Conservation (phyloP, 345 rosid genomes). For the Rhodomyrtus tomentosa region DNA sequence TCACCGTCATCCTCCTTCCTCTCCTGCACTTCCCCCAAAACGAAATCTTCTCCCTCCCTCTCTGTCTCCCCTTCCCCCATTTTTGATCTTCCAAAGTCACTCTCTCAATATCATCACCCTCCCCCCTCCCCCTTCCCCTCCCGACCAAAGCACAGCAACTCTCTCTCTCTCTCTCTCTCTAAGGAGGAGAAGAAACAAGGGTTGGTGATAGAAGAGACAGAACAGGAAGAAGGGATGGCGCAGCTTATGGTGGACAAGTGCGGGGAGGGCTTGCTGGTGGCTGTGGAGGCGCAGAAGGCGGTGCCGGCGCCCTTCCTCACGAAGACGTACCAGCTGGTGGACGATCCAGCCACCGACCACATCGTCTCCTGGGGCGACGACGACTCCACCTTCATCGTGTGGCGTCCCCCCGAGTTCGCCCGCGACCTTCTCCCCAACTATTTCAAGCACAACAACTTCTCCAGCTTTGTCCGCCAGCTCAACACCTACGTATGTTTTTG, state of each 20-base stretch:
- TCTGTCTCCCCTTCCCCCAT: background rate
- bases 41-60: background rate
- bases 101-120: background rate
- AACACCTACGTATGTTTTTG: conserved; percentile 67
- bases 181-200: background rate
- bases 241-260: conserved; percentile 34
- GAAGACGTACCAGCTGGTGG: conserved; percentile 90
- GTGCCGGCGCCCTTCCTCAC: conserved; percentile 96
- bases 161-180: background rate
- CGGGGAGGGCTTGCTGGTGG: conserved; percentile 66
- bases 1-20: background rate
- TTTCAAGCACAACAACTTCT: conserved; percentile 98
- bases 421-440: conserved; percentile 96
- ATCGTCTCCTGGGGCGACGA: conserved; percentile 97
- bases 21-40: background rate
- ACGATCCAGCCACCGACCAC: conserved; percentile 84
- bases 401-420: conserved; percentile 97
- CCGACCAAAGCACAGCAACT: background rate
- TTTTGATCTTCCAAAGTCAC: background rate
- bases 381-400: conserved; percentile 81
- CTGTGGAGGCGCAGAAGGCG: conserved; percentile 74
- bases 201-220: background rate
- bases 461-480: conserved; percentile 97
- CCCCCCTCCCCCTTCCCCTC: background rate
- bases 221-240: conserved; percentile 21